Conservation (phyloP, 106 monocot species). For the Platanthera guangdongensis region DNA sequence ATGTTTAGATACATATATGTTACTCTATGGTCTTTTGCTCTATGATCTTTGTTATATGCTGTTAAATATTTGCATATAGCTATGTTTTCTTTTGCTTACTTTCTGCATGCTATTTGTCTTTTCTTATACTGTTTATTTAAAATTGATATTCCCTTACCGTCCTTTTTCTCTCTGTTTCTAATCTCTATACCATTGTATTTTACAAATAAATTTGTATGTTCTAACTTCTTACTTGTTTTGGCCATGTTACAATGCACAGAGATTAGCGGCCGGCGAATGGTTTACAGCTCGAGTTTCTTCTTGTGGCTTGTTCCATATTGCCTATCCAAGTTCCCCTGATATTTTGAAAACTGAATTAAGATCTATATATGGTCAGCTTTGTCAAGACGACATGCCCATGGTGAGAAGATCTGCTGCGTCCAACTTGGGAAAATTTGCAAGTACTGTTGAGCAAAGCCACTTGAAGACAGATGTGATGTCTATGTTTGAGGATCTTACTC, state of each 20-base stretch:
- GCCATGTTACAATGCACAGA: constrained; percentile 23
- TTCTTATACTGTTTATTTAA: constrained; percentile 1
- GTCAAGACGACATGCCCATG: constrained; percentile 99
- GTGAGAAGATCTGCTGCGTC: constrained; percentile 89
- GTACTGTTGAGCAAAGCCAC: constrained; percentile 63
- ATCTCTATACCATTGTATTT: not conserved
- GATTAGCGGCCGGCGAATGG: constrained; percentile 92
- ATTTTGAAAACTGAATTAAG: constrained; percentile 69
- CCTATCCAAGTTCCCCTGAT: constrained; percentile 80
- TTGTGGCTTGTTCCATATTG: constrained; percentile 81
- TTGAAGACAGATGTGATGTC: constrained; percentile 79
- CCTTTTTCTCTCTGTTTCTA: not conserved
- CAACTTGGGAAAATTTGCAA: constrained; percentile 84
- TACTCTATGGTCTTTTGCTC: not conserved
- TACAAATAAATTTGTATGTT: not conserved
- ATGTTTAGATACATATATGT: not conserved
- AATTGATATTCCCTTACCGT: not conserved
- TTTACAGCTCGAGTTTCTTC: constrained; percentile 94
- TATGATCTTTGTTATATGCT: too few species aligned
- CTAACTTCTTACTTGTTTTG: not conserved
- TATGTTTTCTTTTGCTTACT: not conserved
- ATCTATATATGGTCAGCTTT: constrained; percentile 66
- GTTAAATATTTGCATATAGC: not conserved
- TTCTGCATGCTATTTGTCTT: not conserved
- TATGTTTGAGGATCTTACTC: constrained; percentile 84